phyloP scores from a whole-genome alignment of 495 filamentous ascomycete genomes.

The Xylaria flabelliformis region DNA sequence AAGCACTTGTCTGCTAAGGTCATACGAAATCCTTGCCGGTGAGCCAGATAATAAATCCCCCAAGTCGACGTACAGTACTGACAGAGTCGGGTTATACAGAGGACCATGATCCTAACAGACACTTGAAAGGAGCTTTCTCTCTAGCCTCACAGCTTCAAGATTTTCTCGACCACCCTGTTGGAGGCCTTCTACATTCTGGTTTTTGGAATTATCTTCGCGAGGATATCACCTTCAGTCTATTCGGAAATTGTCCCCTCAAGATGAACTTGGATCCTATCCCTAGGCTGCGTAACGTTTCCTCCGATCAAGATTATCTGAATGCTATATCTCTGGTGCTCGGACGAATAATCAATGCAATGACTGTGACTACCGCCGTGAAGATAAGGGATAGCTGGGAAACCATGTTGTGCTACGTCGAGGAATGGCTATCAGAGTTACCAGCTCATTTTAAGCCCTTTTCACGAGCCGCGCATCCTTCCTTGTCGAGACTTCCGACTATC shows the following conservation, averaged over 20 bases:
- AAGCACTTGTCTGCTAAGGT: constrained; percentile 47
- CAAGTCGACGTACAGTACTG: not conserved
- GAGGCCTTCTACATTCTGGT: constrained; percentile 40
- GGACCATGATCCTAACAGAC: constrained; percentile 30
- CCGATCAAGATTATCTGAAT: constrained; percentile 43
- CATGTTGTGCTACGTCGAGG: constrained; percentile 29
- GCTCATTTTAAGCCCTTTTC: constrained; percentile 31
- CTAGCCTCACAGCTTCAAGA: constrained; percentile 27
- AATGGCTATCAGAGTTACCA: constrained; percentile 34
- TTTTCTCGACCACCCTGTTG: constrained; percentile 14
- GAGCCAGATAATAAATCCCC: not conserved
- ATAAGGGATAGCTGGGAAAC: constrained; percentile 20
- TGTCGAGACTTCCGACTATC: constrained; percentile 27
- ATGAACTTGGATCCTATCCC: constrained; percentile 41
- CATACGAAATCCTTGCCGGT: constrained; percentile 47
- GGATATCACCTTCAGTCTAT: constrained; percentile 48
- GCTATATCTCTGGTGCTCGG: constrained; percentile 41
- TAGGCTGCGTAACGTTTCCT: constrained; percentile 11
- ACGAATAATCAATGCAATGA: constrained; percentile 43
- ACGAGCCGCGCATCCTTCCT: constrained; percentile 23
- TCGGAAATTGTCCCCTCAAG: constrained; percentile 41
- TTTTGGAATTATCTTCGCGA: constrained; percentile 52
- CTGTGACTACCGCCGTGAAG: constrained; percentile 20
- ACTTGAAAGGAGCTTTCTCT: constrained; percentile 33
- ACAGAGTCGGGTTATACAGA: constrained; percentile 10